Percentiles rank a stretch among this genome's conserved stretches.
These are phyloP conservation scores for Hortiboletus campestris DNA, from an alignment of 768 basidiomycete genomes.

Conservation along the genomic window DNA sequence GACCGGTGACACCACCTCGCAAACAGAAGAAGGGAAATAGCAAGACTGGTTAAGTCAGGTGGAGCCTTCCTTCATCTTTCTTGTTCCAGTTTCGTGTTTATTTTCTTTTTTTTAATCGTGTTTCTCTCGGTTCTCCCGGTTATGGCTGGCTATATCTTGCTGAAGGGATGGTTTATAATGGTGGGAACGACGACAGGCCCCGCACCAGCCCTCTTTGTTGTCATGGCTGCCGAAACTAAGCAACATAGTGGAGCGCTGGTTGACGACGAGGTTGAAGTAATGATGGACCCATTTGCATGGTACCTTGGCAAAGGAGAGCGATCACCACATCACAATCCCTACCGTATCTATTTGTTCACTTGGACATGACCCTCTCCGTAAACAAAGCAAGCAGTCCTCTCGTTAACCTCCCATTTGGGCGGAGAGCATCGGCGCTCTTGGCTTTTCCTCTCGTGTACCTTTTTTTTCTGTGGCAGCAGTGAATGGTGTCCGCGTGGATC, in stretches of 20 bases:
- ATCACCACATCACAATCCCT: constrained; percentile 23
- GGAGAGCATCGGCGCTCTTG: constrained; percentile 9
- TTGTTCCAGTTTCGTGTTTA: constrained; percentile 30
- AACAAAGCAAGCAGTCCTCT: constrained; percentile 16
- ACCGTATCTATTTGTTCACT: constrained; percentile 34
- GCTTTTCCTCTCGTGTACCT: constrained; percentile 3
- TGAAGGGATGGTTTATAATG: constrained; percentile 19
- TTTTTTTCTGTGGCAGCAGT: background rate
- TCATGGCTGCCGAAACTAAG: constrained; percentile 11
- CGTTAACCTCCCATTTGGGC: constrained; percentile 11
- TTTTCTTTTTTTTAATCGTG: constrained; percentile 28
- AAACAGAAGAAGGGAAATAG: constrained; percentile 97
- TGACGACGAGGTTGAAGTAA: constrained; percentile 14
- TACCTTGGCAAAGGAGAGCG: constrained; percentile 22
- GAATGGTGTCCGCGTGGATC: constrained; percentile 1
- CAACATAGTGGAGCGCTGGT: constrained; percentile 13
- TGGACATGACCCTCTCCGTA: constrained; percentile 22
- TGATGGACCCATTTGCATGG: constrained; percentile 24
- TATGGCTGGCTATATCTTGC: constrained; percentile 29
- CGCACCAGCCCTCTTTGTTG: constrained; percentile 10
- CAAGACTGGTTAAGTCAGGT: constrained; percentile 51
- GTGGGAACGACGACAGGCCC: constrained; percentile 17
- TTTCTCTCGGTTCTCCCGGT: constrained; percentile 26
- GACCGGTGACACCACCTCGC: constrained; percentile 92
- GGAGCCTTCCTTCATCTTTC: constrained; percentile 26